A percentile compares a stretch with the other conserved stretches of the same genome.
Evolutionary conservation across 2,329 filamentous ascomycete genomes (phyloP).

Genomic region (Microsporum ferrugineum): DNA sequence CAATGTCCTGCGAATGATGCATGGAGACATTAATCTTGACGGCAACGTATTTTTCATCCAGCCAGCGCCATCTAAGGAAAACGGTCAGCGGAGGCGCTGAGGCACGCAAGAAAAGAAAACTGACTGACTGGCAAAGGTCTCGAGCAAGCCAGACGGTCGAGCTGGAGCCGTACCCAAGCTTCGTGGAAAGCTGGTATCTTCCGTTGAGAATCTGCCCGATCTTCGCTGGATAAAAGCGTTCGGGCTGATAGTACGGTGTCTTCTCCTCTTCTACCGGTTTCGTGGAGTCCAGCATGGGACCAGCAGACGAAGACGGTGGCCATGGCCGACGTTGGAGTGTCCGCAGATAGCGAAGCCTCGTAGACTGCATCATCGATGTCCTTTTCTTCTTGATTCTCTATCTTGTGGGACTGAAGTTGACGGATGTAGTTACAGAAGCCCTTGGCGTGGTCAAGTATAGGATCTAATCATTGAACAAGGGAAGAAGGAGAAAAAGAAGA

Average conservation of each 20-base stretch:
- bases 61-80: not conserved
- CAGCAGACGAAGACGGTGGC: too few species aligned
- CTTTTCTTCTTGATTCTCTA: too few species aligned
- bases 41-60: not conserved
- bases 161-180: conserved; percentile 34
- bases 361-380: too few species aligned
- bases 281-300: not conserved
- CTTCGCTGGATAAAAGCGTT: not conserved
- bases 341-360: too few species aligned
- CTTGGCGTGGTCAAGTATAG: too few species aligned
- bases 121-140: conserved; percentile 13
- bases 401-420: too few species aligned
- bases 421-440: too few species aligned
- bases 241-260: not conserved
- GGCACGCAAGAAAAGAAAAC: too few species aligned
- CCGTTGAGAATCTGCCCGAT: conserved; percentile 9
- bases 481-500: too few species aligned
- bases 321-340: not conserved
- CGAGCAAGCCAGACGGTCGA: conserved; percentile 35
- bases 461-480: too few species aligned
- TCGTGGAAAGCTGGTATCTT: conserved; percentile 17
- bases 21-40: not conserved
- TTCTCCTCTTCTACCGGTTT: not conserved
- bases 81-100: too few species aligned
- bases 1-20: not conserved